Evolutionary conservation across 306 rosid species (phyloP), one percentile per base, ranked within the genome.

Genomic region (Neltuma alba): DNA sequence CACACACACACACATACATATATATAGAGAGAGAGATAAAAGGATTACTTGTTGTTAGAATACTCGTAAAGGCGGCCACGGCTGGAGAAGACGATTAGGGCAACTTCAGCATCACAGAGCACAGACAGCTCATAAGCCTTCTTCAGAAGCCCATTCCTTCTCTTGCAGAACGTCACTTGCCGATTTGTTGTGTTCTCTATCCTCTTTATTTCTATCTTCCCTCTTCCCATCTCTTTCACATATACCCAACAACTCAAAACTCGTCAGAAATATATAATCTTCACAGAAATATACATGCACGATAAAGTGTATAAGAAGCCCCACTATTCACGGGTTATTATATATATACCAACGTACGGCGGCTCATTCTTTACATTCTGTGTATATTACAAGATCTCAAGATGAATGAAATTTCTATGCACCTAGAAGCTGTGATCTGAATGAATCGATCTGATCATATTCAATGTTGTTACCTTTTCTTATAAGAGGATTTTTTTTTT

Each of bases 41-140:
- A 0, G 5, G 0, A 15, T 9, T 67, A 67, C 72, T 67, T 67
- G 72, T 67, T 67, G 72, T 67, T 67, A 4, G 72, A 67, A 21
- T 67, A 67, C 28, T 67, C 72, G 4, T 67, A 67, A 52, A 67
- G 72, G 18, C 72, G 72, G 7, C 72, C 72, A n/a, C 72, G 50
- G 18, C 50, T 67, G 2, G 72, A 67, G 72, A 67, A 67, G 31
- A 67, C 50, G 20, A 67, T 67, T 16, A 67, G 72, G 31, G 50
- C 8, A 67, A 67, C 72, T 23, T 67, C 72, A 4, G 72, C 72
- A 23, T 67, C 72, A 40, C 72, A 67, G 4, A 67, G 72, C 0
- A 67, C 72, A 1, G 72, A 67, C 4, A 67, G 72, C 72, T 67
- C 72, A 67, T 67, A 67, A 1, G 72, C 72, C 33, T 67, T 67